Conservation (phyloP, 139 green algal genomes). For the Penium margaritaceum region DNA sequence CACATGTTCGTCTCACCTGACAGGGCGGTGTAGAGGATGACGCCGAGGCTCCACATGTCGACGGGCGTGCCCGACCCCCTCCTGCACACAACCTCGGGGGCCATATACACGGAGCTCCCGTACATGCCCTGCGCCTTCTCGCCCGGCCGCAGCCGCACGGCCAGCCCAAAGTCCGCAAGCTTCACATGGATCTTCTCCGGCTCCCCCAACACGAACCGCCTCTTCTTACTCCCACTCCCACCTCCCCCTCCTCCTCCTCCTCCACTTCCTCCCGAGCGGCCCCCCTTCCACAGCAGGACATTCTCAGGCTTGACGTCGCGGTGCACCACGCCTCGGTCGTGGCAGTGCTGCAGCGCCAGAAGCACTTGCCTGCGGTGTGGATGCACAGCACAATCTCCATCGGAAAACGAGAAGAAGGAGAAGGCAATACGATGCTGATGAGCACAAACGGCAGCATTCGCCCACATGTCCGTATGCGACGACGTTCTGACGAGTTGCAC, state of each 20-base stretch:
- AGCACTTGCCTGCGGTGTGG: neutral
- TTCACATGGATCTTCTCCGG: conserved; percentile 14
- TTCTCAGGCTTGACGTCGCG: conserved; percentile 3
- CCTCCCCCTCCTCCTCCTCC: too few relatives aligned
- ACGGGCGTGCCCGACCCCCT: neutral
- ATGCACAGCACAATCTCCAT: too few relatives aligned
- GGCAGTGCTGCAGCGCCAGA: neutral
- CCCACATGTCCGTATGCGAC: too few relatives aligned
- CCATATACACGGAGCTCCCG: conserved; percentile 22
- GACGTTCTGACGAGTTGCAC: too few relatives aligned
- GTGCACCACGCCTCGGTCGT: neutral
- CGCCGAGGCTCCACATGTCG: conserved; percentile 33
- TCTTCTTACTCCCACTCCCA: too few relatives aligned
- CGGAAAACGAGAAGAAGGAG: too few relatives aligned
- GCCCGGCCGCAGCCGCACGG: conserved; percentile 49
- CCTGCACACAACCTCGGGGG: conserved; percentile 23
- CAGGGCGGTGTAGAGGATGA: conserved; percentile 17
- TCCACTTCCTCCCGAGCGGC: neutral
- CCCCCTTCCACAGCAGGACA: neutral
- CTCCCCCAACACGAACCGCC: too few relatives aligned
- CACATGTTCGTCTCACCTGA: neutral
- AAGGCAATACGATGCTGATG: too few relatives aligned
- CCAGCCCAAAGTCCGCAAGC: conserved; percentile 22
- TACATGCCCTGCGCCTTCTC: conserved; percentile 31
- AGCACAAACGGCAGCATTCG: too few relatives aligned